These are phyloP conservation scores for Schwanniomyces vanrijiae DNA, from an alignment of 805 yeast species.

Conservation along the genomic window DNA sequence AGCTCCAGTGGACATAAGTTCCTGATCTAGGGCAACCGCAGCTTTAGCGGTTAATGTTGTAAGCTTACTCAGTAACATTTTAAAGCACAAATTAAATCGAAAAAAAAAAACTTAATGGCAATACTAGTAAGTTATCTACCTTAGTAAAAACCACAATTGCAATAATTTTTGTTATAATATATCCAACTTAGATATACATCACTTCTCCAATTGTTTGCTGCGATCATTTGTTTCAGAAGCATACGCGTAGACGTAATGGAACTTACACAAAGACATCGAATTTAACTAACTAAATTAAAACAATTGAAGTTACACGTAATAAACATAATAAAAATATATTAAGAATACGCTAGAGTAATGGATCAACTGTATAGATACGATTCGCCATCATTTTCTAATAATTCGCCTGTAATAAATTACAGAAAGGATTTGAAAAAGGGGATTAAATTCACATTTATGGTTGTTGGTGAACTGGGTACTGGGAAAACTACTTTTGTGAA, in stretches of 20 bases:
- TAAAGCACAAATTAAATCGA: too few relatives aligned
- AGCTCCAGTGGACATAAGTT: slow-evolving; percentile 82
- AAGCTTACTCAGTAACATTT: slow-evolving; percentile 10
- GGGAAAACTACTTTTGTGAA: slow-evolving; percentile 80
- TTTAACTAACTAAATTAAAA: neutral
- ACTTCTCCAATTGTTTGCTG: neutral
- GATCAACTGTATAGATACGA: slow-evolving; percentile 22
- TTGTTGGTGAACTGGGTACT: slow-evolving; percentile 71
- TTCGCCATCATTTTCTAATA: slow-evolving; percentile 25
- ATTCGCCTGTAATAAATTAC: slow-evolving; percentile 49
- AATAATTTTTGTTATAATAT: too few relatives aligned
- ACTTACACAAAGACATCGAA: slow-evolving; percentile 5
- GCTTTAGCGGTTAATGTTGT: slow-evolving; percentile 39
- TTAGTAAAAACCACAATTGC: too few relatives aligned
- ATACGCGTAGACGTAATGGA: neutral
- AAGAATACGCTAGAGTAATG: slow-evolving; percentile 10
- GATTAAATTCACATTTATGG: slow-evolving; percentile 69
- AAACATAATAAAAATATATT: neutral
- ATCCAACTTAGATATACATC: too few relatives aligned
- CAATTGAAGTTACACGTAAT: slow-evolving; percentile 1
- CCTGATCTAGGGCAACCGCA: slow-evolving; percentile 81
- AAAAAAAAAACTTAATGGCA: too few relatives aligned
- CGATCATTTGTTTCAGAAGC: neutral
- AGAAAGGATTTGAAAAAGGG: slow-evolving; percentile 73
- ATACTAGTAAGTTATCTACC: too few relatives aligned